Evolutionary conservation across 78 protist genomes (phyloP), one percentile per base, ranked within the genome.

Genomic region (Dictyostelium capitatum): DNA sequence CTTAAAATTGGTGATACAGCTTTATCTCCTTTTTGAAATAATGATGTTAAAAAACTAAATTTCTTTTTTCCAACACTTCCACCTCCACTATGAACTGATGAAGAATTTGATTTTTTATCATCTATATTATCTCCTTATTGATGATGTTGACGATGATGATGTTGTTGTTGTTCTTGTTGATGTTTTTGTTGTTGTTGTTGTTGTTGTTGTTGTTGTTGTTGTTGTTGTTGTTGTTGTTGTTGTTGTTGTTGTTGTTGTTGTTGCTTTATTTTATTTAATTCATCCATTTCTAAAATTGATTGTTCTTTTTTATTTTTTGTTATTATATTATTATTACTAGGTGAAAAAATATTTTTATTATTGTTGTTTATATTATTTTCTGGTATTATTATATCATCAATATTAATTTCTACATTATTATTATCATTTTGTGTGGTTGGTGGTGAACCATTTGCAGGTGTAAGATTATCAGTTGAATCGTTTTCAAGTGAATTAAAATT

Each of bases 401-500:
- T 43, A 32, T 43, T 72, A 43, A 43, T 43, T 72, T 72, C 79
- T 12, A 72, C 6, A 20, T 72, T 72, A 9, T 72, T 37, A 64
- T 64, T 64, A 23, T 6, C 1, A 11, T n/a, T n/a, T 30, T 0
- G 41, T 62, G 15, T 25, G 4, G 1, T 7, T 59, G 5, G 9
- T 19, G 72, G 72, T 23, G 72, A 15, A n/a, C 12, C 25, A 62
- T 62, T 62, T 62, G 19, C 19, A 8, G 67, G 67, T n/a, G 67
- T 57, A 20, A 57, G 23, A 57, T 57, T 64, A 72, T 72, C 79
- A 20, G 67, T 23, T 23, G 67, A 57, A 20, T 72, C 79, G 17
- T 72, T 43, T 43, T 72, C 79, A 8, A 72, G 23, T 37, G 79
- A 72, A 9, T 72, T 72, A 25, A 72, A 72, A 72, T 72, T 72